Base-by-base conservation (phyloP, 805 yeast species). In the Lipomyces yamanashiensis region DNA sequence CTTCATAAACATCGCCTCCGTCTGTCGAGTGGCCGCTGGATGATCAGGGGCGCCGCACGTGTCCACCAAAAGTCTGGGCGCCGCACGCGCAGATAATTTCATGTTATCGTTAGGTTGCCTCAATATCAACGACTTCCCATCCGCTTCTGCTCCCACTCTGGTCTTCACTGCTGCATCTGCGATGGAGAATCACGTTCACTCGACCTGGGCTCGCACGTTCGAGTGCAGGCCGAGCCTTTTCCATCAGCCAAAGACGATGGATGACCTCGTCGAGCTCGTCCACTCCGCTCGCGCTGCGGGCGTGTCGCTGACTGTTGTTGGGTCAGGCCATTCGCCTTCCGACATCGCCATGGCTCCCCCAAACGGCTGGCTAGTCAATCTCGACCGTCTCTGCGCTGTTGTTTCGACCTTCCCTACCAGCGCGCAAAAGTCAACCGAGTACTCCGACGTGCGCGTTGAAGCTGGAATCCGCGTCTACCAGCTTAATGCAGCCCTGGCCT, bases 241-340 rank as follows among this genome's bases (percentile, higher is more conserved):
- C 71, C 87, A 90, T 75, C 96, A 91, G 76, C 99, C 99, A 0
- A 73, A 76, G 1, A 78, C 80, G 7, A 73, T 89, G 6, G 89
- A 85, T n/a, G 89, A 92, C 70, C 86, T 93, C 55, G 80, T 80
- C 61, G 80, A 77, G 19, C 80, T 93, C 59, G 90, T 93, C 37
- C 79, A 82, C 41, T 79, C 80, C 62, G 98, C 98, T 3, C 79
- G 83, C 53, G 72, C 76, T 52, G 73, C 79, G 28, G 78, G 81
- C 19, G 87, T 85, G 69, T 89, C 96, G 17, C 77, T 93, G 60
- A 87, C 89, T 81, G 85, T 89, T 1, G 92, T 90, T 8, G 99
- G 99, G 0, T 85, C 96, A 0, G 97, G 97, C 39, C 98, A 95
- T 74, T 92, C 98, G 7, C 99, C 99, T 0, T 88, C 96, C 49